Evolutionary conservation across 1,284 basidiomycete genomes (phyloP), one percentile per base, ranked within the genome.

Genomic region (Agaricales sp.): DNA sequence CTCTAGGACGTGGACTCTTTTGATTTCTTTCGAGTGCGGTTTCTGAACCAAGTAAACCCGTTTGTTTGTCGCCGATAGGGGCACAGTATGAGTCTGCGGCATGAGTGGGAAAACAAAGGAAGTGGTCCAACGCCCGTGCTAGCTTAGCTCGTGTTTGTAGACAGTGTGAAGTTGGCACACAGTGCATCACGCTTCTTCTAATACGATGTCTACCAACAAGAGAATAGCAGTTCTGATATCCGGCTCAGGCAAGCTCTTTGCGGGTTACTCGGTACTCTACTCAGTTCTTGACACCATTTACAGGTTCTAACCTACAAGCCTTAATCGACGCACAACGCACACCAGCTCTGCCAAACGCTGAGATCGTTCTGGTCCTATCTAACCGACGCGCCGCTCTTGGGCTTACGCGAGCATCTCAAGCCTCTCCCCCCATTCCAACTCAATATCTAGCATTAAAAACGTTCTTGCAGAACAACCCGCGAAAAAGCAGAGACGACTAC

Each of bases 271-370:
- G 6, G 6, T 6, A 30, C 26, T 14, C 26, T 6, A 6, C 14
- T 14, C 26, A 30, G 81, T 76, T 22, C 82, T 87, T 41, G 4
- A 41, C 18, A 41, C 8, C 18, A 41, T 20, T 8, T 20, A 41
- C 54, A 96, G 93, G 95, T 39, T 87, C 88, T 23, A 99, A 99
- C 67, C 78, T 99, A 20, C 94, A 98, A 68, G 94, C 95, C 0
- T 75, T 99, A 52, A 91, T 99, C 59, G 89, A 97, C 64, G 92
- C 93, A 3, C 78, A 74, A 55, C 71, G 78, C 58, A 78, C 86
- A 13, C 67, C 75, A 46, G 63, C 76, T 13, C 72, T 90, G 39
- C 84, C 91, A 21, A 65, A 82, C 53, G 72, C 86, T 1, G 66
- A 74, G 47, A 89, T 99, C 63, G 75, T 74, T 41, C 78, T 87